Percentiles rank a stretch among this genome's conserved stretches.
phyloP scores from a whole-genome alignment of 305 asterid species.

The Fraxinus paxiana region DNA sequence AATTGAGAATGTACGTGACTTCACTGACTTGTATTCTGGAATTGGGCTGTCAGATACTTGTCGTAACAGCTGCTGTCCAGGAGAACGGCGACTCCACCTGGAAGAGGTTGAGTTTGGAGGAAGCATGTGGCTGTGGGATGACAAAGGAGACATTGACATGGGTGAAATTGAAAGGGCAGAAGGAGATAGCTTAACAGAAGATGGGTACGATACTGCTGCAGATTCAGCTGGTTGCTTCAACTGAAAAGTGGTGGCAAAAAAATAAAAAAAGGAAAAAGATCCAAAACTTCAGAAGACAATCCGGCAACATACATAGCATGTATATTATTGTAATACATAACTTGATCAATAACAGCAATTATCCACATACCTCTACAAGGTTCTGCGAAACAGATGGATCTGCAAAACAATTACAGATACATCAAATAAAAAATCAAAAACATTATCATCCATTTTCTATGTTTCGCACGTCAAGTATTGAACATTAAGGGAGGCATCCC shows the following conservation, averaged over 20 bases:
- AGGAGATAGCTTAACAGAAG: conserved; percentile 68
- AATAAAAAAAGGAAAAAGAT: background rate
- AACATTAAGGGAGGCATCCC: background rate
- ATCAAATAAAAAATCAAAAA: background rate
- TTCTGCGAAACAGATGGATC: conserved; percentile 40
- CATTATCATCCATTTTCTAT: background rate
- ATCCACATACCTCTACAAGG: conserved; percentile 43
- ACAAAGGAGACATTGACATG: conserved; percentile 58
- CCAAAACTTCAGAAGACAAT: background rate
- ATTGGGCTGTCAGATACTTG: conserved; percentile 69
- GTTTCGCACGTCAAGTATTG: background rate
- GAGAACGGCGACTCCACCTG: conserved; percentile 68
- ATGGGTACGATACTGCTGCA: conserved; percentile 51
- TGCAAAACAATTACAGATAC: conserved; percentile 26
- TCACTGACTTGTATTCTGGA: conserved; percentile 40
- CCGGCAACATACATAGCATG: conserved; percentile 10
- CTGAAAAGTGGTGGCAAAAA: conserved; percentile 31
- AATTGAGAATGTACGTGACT: conserved; percentile 59
- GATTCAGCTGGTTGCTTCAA: conserved; percentile 58
- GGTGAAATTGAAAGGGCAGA: conserved; percentile 76
- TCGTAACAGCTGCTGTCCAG: conserved; percentile 56
- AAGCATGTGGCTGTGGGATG: conserved; percentile 60
- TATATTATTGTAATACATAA: conserved; percentile 12
- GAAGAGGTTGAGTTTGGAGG: conserved; percentile 75
- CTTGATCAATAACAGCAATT: conserved; percentile 10